phyloP scores from a whole-genome alignment of 805 yeast genomes.

The Teunomyces aglyptinius region DNA sequence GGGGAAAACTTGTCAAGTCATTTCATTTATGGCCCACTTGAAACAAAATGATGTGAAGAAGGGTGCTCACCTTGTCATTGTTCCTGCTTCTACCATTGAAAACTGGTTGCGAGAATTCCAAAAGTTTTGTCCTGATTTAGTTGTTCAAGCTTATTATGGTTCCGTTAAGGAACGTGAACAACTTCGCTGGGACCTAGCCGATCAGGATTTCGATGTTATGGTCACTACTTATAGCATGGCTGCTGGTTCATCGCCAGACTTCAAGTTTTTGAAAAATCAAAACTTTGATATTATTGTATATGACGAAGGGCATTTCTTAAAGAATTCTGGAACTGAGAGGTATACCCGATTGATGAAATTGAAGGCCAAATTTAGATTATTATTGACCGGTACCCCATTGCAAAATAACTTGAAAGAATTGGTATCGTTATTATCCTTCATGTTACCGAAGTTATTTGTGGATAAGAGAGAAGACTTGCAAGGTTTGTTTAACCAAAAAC shows the following conservation, averaged over 20 bases:
- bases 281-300: conserved; percentile 85
- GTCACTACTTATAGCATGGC: conserved; percentile 95
- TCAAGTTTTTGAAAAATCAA: conserved; percentile 69
- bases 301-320: conserved; percentile 97
- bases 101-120: conserved; percentile 96
- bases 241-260: conserved; percentile 80
- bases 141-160: conserved; percentile 93
- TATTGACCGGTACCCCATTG: conserved; percentile 94
- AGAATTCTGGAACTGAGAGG: conserved; percentile 85
- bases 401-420: conserved; percentile 91
- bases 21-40: conserved; percentile 83
- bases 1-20: conserved; percentile 96
- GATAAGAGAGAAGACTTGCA: conserved; percentile 80
- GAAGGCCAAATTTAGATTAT: conserved; percentile 76
- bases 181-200: conserved; percentile 64
- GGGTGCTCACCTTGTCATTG: conserved; percentile 92
- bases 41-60: conserved; percentile 53
- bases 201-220: conserved; percentile 73
- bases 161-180: conserved; percentile 81
- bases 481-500: conserved; percentile 83
- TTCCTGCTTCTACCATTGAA: conserved; percentile 94
- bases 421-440: conserved; percentile 86
- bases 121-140: conserved; percentile 78
- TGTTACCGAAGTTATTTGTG: conserved; percentile 77
- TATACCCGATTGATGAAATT: conserved; percentile 83